Percentiles rank a stretch among this genome's conserved stretches.
Conservation (phyloP, 805 yeast species). For the Lipomyces starkeyi region DNA sequence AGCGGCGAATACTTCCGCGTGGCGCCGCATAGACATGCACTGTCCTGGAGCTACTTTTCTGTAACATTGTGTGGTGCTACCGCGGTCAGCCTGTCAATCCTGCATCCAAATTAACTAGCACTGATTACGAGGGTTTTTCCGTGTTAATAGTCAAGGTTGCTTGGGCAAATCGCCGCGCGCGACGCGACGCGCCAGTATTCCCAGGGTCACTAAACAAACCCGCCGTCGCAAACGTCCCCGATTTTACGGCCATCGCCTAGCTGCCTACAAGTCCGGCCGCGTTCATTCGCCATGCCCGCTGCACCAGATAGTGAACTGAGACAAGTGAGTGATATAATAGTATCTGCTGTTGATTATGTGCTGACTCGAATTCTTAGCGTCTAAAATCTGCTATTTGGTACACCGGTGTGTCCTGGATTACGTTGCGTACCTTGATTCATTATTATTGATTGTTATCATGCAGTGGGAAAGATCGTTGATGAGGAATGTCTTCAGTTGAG, state of each 20-base stretch:
- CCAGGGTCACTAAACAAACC: no score
- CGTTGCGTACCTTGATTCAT: neutral
- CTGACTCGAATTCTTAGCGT: constrained; percentile 21
- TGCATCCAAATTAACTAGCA: no score
- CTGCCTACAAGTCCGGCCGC: neutral
- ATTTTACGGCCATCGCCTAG: no score
- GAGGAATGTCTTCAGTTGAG: constrained; percentile 42
- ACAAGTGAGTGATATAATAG: neutral
- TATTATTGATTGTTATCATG: neutral
- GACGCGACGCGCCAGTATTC: no score
- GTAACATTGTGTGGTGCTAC: neutral
- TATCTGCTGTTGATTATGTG: neutral
- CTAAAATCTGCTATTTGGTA: constrained; percentile 44
- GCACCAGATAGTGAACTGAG: neutral
- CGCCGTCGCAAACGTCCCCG: no score
- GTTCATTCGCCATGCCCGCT: neutral
- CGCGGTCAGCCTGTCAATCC: neutral
- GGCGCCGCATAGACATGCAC: neutral
- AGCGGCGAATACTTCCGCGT: neutral
- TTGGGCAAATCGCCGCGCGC: no score
- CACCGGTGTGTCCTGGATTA: constrained; percentile 25
- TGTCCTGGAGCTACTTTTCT: neutral
- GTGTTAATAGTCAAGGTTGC: no score
- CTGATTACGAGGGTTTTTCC: no score
- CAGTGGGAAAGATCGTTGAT: constrained; percentile 42